phyloP scores from a whole-genome alignment of 345 rosid genomes.

The Laguncularia racemosa region DNA sequence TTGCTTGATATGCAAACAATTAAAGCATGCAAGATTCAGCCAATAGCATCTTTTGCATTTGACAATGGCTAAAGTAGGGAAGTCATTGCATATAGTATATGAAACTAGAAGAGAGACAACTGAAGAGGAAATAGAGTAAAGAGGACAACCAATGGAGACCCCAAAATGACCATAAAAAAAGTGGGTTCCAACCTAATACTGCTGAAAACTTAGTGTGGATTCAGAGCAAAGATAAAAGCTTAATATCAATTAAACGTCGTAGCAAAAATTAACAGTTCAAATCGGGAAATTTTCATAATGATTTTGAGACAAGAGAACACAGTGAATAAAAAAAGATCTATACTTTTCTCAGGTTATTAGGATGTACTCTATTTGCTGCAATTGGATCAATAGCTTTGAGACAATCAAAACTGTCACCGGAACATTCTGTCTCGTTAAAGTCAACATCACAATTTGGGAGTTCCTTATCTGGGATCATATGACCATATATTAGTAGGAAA shows the following conservation, averaged over 20 bases:
- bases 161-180: too few relatives aligned
- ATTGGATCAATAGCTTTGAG: constrained; percentile 79
- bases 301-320: not conserved
- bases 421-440: constrained; percentile 14
- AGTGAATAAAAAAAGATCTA: constrained; percentile 2
- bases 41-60: not conserved
- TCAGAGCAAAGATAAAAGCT: too few relatives aligned
- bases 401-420: constrained; percentile 37
- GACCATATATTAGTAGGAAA: too few relatives aligned
- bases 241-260: too few relatives aligned
- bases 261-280: too few relatives aligned
- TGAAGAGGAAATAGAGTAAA: constrained; percentile 1
- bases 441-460: constrained; percentile 22
- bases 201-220: too few relatives aligned
- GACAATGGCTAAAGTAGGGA: not conserved
- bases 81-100: too few relatives aligned
- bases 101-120: not conserved
- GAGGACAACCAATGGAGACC: not conserved
- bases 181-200: too few relatives aligned
- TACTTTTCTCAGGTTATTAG: constrained; percentile 85
- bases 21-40: constrained; percentile 11
- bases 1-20: constrained; percentile 54
- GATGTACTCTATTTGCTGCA: constrained; percentile 88
- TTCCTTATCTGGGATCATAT: constrained; percentile 22
- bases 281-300: not conserved